Base-by-base conservation (phyloP, 176 grass and related monocot genomes). In the Puya raimondii region DNA sequence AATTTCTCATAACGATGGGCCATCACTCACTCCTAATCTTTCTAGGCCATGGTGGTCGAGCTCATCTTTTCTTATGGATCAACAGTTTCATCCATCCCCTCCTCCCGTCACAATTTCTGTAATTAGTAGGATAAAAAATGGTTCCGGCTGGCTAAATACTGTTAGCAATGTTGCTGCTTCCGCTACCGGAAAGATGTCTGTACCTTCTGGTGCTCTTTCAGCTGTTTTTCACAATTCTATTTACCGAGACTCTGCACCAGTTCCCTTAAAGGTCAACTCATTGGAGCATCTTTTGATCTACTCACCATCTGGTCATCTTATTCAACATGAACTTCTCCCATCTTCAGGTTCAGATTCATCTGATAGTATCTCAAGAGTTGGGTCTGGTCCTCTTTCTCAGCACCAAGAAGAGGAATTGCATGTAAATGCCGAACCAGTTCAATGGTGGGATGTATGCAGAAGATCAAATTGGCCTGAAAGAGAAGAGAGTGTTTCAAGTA, bases 381-480 rank as follows among this genome's bases (percentile, higher is more conserved):
- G 89, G 23, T 52, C 80, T 53, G 82, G 64, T 52, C 47, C 78
- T 65, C 68, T 84, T 72, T 82, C 79, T 56, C 94, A 93, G 76
- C 66, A 75, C 75, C 89, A 92, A 80, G 95, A 99, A 52, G 95
- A 99, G 20, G 95, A 99, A 75, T 84, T 91, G 80, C 87, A 81
- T 76, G 85, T 99, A 82, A 88, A 70, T 75, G 80, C 90, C 64
- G 95, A 99, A 66, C 95, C 95, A 68, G 77, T 93, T 86, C 95
- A 99, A 79, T 99, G 95, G 95, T 99, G 95, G 95, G 95, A 99
- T 88, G 95, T 94, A 11, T 94, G 95, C 49, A 86, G 95, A 59
- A 91, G 95, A 70, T 89, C 86, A 76, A 91, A 88, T 68, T 99
- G 95, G 95, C 90, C 90, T 54, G 90, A 94, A 83, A 88, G 90